Evolutionary conservation across 2,329 filamentous ascomycete genomes (phyloP).

Genomic region (Aureobasidium pullulans): DNA sequence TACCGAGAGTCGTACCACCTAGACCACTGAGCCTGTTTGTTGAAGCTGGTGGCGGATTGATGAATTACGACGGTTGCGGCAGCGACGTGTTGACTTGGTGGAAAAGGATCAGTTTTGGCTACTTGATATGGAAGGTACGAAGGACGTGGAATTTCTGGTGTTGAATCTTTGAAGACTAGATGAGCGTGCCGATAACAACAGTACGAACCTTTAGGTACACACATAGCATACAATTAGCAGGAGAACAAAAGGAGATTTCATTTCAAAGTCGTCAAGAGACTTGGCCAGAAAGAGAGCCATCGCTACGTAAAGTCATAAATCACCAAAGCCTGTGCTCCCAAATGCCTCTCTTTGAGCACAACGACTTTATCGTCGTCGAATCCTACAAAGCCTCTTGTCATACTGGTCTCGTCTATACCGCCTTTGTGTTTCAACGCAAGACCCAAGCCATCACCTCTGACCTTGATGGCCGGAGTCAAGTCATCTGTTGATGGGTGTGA

Average conservation of each 20-base stretch:
- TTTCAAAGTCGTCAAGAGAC: not conserved
- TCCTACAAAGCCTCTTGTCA: conserved; percentile 61
- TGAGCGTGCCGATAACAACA: too few species aligned
- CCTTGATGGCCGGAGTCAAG: conserved; percentile 21
- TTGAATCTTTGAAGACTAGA: too few species aligned
- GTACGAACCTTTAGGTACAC: too few species aligned
- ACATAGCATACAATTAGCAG: too few species aligned
- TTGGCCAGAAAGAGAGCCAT: conserved; percentile 1
- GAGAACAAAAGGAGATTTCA: not conserved
- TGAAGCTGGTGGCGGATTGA: too few species aligned
- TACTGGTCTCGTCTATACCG: conserved; percentile 25
- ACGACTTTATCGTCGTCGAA: conserved; percentile 93
- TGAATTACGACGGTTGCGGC: too few species aligned
- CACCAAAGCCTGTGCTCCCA: conserved; percentile 65
- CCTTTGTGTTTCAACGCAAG: conserved; percentile 24
- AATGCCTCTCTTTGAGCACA: conserved; percentile 63
- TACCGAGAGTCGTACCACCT: not conserved
- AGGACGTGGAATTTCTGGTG: too few species aligned
- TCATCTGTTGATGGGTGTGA: too few species aligned
- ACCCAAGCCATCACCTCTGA: conserved; percentile 27
- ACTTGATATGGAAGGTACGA: too few species aligned
- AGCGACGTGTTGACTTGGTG: too few species aligned
- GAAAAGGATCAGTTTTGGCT: too few species aligned
- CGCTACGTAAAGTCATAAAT: conserved; percentile 77
- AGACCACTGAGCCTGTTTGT: too few species aligned